Evolutionary conservation across 106 monocot genomes (phyloP).

Genomic region (Acorus calamus): DNA sequence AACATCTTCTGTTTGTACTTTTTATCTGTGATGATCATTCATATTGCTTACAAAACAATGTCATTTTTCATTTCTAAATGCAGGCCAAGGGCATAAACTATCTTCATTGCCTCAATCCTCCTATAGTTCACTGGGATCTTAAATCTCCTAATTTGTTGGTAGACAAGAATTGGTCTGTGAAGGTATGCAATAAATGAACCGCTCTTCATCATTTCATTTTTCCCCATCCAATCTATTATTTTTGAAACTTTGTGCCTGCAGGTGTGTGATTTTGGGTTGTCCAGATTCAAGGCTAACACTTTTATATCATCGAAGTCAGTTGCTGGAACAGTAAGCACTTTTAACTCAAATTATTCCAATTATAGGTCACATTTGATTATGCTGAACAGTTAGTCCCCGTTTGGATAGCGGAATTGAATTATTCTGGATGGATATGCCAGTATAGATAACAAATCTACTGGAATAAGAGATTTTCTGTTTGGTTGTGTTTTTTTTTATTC

Average conservation of each 20-base stretch:
- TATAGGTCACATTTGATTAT: too few species aligned
- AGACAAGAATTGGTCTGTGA: constrained; percentile 77
- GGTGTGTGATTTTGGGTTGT: constrained; percentile 86
- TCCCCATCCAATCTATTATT: too few species aligned
- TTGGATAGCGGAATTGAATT: too few species aligned
- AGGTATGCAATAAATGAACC: constrained; percentile 26
- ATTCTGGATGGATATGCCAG: too few species aligned
- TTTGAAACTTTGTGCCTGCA: constrained; percentile 7
- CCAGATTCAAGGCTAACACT: constrained; percentile 75
- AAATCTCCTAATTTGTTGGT: constrained; percentile 82
- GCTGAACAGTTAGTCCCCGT: too few species aligned
- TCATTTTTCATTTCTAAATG: neutral
- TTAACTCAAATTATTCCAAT: too few species aligned
- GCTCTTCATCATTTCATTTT: neutral
- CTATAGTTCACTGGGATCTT: constrained; percentile 76
- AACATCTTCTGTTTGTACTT: too few species aligned
- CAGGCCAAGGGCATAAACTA: constrained; percentile 81
- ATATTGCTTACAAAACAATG: too few species aligned
- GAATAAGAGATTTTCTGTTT: too few species aligned
- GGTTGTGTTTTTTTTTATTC: too few species aligned
- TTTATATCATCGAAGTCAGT: constrained; percentile 71
- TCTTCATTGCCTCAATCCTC: constrained; percentile 76
- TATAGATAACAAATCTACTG: too few species aligned
- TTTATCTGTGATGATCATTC: too few species aligned
- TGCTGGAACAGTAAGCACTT: constrained; percentile 65